phyloP scores from a whole-genome alignment of 2,329 filamentous ascomycete species.

The Pyrenophora teres region DNA sequence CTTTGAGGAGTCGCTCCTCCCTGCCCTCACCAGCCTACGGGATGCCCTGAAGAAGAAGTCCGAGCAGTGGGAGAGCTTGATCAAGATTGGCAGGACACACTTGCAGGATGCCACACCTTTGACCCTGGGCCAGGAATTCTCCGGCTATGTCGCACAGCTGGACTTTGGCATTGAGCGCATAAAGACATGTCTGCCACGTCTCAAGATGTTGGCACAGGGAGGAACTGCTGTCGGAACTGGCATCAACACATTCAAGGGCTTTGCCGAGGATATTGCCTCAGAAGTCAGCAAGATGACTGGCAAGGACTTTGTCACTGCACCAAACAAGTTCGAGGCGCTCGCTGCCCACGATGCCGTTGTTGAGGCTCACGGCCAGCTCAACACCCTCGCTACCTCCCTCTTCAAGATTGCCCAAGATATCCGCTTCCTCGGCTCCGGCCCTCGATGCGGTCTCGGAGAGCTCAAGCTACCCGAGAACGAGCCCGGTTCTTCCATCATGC shows the following conservation, averaged over 20 bases:
- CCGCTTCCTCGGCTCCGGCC: slow-evolving; percentile 93
- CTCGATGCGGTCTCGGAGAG: slow-evolving; percentile 93
- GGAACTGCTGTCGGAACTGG: slow-evolving; percentile 97
- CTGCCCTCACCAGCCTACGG: slow-evolving; percentile 79
- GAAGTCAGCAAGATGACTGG: slow-evolving; percentile 94
- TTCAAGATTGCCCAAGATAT: slow-evolving; percentile 99
- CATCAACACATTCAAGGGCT: slow-evolving; percentile 96
- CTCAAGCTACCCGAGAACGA: slow-evolving; percentile 95
- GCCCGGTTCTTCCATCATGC: slow-evolving; percentile 98
- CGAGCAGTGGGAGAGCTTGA: slow-evolving; percentile 87
- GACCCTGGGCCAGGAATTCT: slow-evolving; percentile 96
- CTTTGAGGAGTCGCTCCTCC: slow-evolving; percentile 82
- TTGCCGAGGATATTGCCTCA: slow-evolving; percentile 88
- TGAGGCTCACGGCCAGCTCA: slow-evolving; percentile 89
- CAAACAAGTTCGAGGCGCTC: slow-evolving; percentile 98
- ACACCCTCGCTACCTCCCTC: slow-evolving; percentile 87
- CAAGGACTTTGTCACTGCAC: slow-evolving; percentile 90
- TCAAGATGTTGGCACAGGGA: slow-evolving; percentile 88
- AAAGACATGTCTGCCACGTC: slow-evolving; percentile 78
- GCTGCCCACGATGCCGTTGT: slow-evolving; percentile 96
- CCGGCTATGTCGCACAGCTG: slow-evolving; percentile 93
- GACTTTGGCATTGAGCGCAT: slow-evolving; percentile 89
- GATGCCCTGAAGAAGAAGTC: slow-evolving; percentile 86
- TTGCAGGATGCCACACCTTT: slow-evolving; percentile 96
- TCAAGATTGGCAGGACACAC: slow-evolving; percentile 98